Evolutionary conservation across 1,139 yeast species (phyloP), one percentile per base, ranked within the genome.

Genomic region (Spathaspora sp.): DNA sequence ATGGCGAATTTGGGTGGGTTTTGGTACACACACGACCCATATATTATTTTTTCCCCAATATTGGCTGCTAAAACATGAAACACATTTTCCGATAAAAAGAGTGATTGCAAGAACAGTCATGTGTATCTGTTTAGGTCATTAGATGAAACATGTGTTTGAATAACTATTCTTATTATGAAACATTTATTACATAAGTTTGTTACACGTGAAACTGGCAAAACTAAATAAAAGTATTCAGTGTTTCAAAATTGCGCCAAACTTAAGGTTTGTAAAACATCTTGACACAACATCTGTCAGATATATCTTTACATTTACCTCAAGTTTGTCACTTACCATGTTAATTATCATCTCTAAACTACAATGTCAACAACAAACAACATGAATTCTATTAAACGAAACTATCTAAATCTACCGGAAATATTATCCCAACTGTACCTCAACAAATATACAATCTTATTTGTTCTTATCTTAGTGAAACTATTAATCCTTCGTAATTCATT

Each of bases 361-460:
- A 20, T 15, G 10, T 16, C 27, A n/a, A 23, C 27, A 20, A 38
- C 13, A 4, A 15, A n/a, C 36, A 13, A 2, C 6, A 39, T 17
- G 25, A 29, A n/a, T 9, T 31, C 39, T 15, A 53, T 51, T 54
- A 16, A 41, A 15, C 47, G 54, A 34, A 59, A 65, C 39, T 69
- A 62, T 46, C 59, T 71, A 41, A 59, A 59, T 42, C 53, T 65
- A 16, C 45, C 63, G 16, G 89, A 84, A 51, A 58, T 74, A 40
- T 54, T 82, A 7, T 70, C 84, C 2, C 90, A 85, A 55, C 60
- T 77, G 5, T 82, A 86, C 77, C 56, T 84, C 20, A 84, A 84
- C 58, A 74, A 74, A 52, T 79, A 75, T 57, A 72, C 87, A 0
- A 53, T 84, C 2, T 55, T 75, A 1, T 45, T 79, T 5, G 49